Percentiles rank a stretch among this genome's conserved stretches.
phyloP scores from a whole-genome alignment of 257 asterid genomes.

The Euphrasia confusa region DNA sequence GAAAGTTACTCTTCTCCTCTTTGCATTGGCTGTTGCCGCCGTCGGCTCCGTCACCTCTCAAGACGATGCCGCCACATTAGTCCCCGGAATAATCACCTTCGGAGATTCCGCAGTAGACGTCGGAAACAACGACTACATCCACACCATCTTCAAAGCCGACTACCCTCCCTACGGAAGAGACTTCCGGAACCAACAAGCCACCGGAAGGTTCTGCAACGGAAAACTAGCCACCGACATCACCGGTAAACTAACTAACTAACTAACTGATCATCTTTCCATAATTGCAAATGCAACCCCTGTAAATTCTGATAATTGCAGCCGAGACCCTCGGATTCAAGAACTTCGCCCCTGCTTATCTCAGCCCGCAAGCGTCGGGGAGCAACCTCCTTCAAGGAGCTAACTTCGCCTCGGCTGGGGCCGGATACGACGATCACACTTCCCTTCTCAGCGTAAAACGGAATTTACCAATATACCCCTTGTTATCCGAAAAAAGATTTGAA shows the following conservation, averaged over 20 bases:
- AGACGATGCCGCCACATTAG: constrained; percentile 29
- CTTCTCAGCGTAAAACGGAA: constrained; percentile 41
- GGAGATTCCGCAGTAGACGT: constrained; percentile 83
- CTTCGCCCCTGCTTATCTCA: constrained; percentile 74
- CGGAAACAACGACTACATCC: constrained; percentile 75
- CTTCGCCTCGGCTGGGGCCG: constrained; percentile 93
- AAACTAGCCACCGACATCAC: constrained; percentile 87
- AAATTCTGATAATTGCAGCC: constrained; percentile 36
- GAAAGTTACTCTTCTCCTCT: constrained; percentile 24
- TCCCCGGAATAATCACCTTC: constrained; percentile 78
- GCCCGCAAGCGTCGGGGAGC: constrained; percentile 92
- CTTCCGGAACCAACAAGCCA: constrained; percentile 50
- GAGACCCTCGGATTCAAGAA: constrained; percentile 73
- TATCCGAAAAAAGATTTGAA: not conserved
- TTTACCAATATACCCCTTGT: not conserved
- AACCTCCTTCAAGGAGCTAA: constrained; percentile 73
- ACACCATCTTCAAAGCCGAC: constrained; percentile 62
- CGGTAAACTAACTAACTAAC: constrained; percentile 34
- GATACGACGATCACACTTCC: constrained; percentile 86
- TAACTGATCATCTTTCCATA: too few relatives aligned
- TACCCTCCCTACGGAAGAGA: constrained; percentile 92
- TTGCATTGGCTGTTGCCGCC: constrained; percentile 36
- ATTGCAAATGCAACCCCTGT: too few relatives aligned
- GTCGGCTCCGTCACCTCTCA: constrained; percentile 37
- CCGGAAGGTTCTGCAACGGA: constrained; percentile 93